Base-by-base conservation (phyloP, 1,284 basidiomycete genomes). In the Puccinia horiana region DNA sequence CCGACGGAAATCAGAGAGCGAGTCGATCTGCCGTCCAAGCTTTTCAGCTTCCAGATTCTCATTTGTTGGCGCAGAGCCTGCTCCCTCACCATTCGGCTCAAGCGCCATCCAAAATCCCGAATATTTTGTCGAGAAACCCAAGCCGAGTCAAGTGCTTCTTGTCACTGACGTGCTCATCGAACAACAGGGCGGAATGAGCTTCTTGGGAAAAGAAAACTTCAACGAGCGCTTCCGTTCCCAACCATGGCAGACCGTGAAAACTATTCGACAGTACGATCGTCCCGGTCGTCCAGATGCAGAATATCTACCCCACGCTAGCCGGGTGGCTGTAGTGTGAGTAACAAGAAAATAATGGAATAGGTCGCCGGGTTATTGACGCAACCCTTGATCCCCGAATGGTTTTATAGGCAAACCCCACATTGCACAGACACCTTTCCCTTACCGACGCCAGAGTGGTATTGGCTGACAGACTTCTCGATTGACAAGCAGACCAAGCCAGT, bases 221-320 rank as follows among this genome's bases (percentile, higher is more conserved):
- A 80, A 54, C 37, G 67, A 73, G 35, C 29, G 78, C 20, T 73
- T 80, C 58, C 67, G 49, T 18, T 73, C 67, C 23, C 11, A 58
- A 23, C 78, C 78, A 20, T 80, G 78, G 78, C 67, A 80, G 29
- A 80, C 78, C 11, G 58, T 80, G 49, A 80, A 80, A 37, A 61
- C 58, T 18, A 63, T 80, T 40, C 40, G 65, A 32, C 32, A 72
- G 42, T 80, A 80, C 56, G 37, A 80, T 29, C 78, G 56, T 0
- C 78, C 78, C 16, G 78, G 78, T 18, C 47, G 73, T 26, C 42
- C 32, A 69, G 69, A 80, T 35, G 49, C 67, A 14, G 40, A 37
- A 16, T 80, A 80, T 56, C 40, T 80, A 3, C 65, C 67, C 26
- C 52, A 49, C 42, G 26, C 32, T 20, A 40, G 29, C 32, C 78